These are phyloP conservation scores for Beauveria sp. DNA, from an alignment of 2,329 filamentous ascomycete genomes.

Conservation along the genomic window DNA sequence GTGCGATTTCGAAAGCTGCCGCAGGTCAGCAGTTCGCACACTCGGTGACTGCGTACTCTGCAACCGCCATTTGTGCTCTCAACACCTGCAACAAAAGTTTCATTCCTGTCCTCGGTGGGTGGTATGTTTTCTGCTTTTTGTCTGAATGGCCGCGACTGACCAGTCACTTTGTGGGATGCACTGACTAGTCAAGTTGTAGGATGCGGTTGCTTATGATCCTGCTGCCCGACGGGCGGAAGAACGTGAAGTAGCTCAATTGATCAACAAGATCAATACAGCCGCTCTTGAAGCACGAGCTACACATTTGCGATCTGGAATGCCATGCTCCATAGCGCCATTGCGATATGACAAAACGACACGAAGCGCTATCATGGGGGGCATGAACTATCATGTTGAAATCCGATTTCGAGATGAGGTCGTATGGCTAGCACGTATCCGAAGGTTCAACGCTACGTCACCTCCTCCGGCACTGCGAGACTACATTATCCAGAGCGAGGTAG, in stretches of 20 bases:
- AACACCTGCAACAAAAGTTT: conserved; percentile 23
- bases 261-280: conserved; percentile 26
- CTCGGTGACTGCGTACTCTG: conserved; percentile 32
- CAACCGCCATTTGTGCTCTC: conserved; percentile 28
- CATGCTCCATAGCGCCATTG: conserved; percentile 27
- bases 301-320: conserved; percentile 25
- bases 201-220: conserved; percentile 26
- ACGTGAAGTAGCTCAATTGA: conserved; percentile 25
- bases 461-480: conserved; percentile 24
- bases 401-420: conserved; percentile 33
- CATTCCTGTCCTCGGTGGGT: conserved; percentile 30
- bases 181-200: conserved; percentile 19
- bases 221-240: conserved; percentile 25
- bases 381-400: conserved; percentile 37
- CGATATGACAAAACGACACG: conserved; percentile 26
- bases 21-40: conserved; percentile 25
- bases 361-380: conserved; percentile 34
- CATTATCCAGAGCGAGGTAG: conserved; percentile 32
- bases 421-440: conserved; percentile 36
- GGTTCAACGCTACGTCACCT: conserved; percentile 32
- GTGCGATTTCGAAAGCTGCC: conserved; percentile 26
- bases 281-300: conserved; percentile 30
- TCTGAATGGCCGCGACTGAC: conserved; percentile 9
- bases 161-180: neutral
- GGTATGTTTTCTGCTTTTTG: conserved; percentile 20